A percentile compares a stretch with the other conserved stretches of the same genome.
These are phyloP conservation scores for Cladophialophora chaetospira DNA, from an alignment of 2,329 filamentous ascomycete genomes.

Conservation along the genomic window DNA sequence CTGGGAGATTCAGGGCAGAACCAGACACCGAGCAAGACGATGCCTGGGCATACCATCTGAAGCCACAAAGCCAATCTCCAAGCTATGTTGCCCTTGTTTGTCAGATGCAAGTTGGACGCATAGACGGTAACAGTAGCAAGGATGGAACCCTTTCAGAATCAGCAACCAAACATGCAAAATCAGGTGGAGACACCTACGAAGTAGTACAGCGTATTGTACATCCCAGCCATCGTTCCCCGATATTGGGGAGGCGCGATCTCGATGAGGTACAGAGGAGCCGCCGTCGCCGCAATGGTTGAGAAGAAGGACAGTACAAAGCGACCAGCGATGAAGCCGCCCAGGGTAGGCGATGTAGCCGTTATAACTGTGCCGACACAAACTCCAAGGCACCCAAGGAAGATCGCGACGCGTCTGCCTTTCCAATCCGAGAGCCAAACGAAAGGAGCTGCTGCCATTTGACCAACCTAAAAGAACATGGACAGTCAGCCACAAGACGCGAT, in stretches of 20 bases:
- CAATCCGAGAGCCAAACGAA: conserved; percentile 52
- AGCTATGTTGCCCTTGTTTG: conserved; percentile 39
- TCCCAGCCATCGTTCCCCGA: conserved; percentile 44
- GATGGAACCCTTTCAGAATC: conserved; percentile 29
- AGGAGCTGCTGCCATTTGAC: conserved; percentile 50
- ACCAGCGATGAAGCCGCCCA: conserved; percentile 50
- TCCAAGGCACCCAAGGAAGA: conserved; percentile 39
- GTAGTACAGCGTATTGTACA: conserved; percentile 42
- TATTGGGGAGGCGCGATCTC: conserved; percentile 49
- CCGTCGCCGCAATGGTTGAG: conserved; percentile 47
- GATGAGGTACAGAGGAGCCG: conserved; percentile 56
- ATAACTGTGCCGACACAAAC: conserved; percentile 42
- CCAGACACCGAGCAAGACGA: conserved; percentile 54
- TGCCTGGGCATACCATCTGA: conserved; percentile 47
- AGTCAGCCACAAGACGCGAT: too few relatives aligned
- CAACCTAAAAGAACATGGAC: too few relatives aligned
- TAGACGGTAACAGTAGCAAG: conserved; percentile 27
- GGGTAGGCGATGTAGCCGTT: conserved; percentile 38
- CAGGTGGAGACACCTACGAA: conserved; percentile 11
- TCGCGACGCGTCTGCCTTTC: conserved; percentile 51
- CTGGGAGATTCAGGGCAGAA: conserved; percentile 58
- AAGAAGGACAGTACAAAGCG: conserved; percentile 48
- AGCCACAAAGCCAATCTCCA: conserved; percentile 63
- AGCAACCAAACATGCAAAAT: neutral
- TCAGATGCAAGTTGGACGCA: conserved; percentile 16